These are phyloP conservation scores for Knufia fluminis DNA, from an alignment of 2,329 filamentous ascomycete genomes.

Conservation along the genomic window DNA sequence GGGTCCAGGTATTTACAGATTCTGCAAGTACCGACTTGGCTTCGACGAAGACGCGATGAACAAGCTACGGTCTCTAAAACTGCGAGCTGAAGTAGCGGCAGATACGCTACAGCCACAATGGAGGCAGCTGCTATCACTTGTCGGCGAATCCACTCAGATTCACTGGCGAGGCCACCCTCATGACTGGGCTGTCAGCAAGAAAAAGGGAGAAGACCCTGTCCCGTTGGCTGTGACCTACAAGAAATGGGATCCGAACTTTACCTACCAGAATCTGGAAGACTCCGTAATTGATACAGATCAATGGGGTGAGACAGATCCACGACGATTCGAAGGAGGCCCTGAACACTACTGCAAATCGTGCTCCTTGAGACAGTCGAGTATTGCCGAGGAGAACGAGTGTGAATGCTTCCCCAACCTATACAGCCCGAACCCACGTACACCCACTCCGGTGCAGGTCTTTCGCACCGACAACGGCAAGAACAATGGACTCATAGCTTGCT, in stretches of 20 bases:
- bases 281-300: constrained; percentile 6
- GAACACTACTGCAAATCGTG: constrained; percentile 10
- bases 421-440: constrained; percentile 32
- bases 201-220: constrained; percentile 32
- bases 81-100: constrained; percentile 45
- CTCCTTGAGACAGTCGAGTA: constrained; percentile 38
- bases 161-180: constrained; percentile 42
- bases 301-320: constrained; percentile 10
- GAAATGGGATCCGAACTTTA: constrained; percentile 39
- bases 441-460: constrained; percentile 44
- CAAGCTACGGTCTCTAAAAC: constrained; percentile 36
- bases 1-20: constrained; percentile 49
- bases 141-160: constrained; percentile 36
- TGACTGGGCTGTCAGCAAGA: constrained; percentile 43
- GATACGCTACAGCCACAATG: constrained; percentile 47
- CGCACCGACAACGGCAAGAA: constrained; percentile 45
- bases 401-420: constrained; percentile 47
- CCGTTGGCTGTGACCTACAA: constrained; percentile 40
- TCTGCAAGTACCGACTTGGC: constrained; percentile 51
- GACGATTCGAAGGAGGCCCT: constrained; percentile 4
- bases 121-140: constrained; percentile 39
- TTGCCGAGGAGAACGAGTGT: constrained; percentile 41
- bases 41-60: constrained; percentile 44
- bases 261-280: constrained; percentile 35
- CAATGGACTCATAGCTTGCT: constrained; percentile 39